These are phyloP conservation scores for Lipomyces starkeyi DNA, from an alignment of 805 yeast species.

Conservation along the genomic window DNA sequence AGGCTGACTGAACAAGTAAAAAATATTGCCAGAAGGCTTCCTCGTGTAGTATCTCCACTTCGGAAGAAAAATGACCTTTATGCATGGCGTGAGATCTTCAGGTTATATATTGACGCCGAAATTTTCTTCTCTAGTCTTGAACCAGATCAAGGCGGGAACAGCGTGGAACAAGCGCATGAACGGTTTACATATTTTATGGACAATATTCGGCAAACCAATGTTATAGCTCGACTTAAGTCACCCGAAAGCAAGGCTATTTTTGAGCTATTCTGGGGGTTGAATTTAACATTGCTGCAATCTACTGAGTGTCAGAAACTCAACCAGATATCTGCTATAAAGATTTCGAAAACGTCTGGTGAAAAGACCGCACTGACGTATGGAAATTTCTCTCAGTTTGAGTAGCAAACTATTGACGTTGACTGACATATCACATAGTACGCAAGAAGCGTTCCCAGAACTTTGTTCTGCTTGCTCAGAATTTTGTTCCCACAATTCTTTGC, in stretches of 20 bases:
- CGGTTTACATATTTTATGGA: constrained; percentile 52
- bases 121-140: constrained; percentile 64
- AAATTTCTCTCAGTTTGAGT: too few species aligned
- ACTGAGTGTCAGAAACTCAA: constrained; percentile 68
- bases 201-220: constrained; percentile 49
- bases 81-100: constrained; percentile 73
- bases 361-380: constrained; percentile 58
- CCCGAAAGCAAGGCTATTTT: constrained; percentile 56
- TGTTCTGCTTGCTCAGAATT: constrained; percentile 37
- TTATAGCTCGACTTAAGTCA: constrained; percentile 53
- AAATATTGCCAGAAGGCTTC: constrained; percentile 50
- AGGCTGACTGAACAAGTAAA: constrained; percentile 54
- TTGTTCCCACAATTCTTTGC: constrained; percentile 10
- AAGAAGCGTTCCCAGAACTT: constrained; percentile 50
- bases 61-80: constrained; percentile 59
- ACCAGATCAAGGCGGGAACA: constrained; percentile 53
- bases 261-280: constrained; percentile 57
- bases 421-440: constrained; percentile 19
- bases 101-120: constrained; percentile 67
- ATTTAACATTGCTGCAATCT: constrained; percentile 60
- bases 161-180: constrained; percentile 53
- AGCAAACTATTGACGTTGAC: too few species aligned
- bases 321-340: constrained; percentile 67
- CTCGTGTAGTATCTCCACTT: constrained; percentile 52
- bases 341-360: constrained; percentile 77